Evolutionary conservation across 352 stramenopile genomes (phyloP), one percentile per base, ranked within the genome.

Genomic region (Globisporangium cystogenes): DNA sequence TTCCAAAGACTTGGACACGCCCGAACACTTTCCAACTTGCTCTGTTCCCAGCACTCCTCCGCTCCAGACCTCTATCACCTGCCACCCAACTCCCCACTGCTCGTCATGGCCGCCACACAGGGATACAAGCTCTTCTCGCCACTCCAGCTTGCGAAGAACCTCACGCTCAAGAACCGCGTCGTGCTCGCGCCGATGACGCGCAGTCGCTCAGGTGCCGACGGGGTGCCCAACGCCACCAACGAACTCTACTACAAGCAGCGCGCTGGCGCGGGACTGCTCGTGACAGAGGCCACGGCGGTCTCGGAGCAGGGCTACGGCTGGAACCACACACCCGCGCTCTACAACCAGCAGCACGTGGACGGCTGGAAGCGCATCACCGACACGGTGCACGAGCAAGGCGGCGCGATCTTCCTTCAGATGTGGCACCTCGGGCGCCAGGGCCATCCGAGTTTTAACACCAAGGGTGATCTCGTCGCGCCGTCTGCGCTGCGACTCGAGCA

Each of bases 341-440:
- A 62, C 40, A 69, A 31, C 23, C 31, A 65, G 21, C 67, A 69
- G 21, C 74, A 86, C 48, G 42, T 66, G 44, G 40, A 65, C 10
- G 60, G 23, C 7, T 84, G 73, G 73, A 82, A 84, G 42, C 27
- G 51, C 37, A 49, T 84, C 14, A 68, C 46, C 0, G 71, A 89
- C 35, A 46, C 59, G 3, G 81, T 94, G 16, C 84, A 95, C 53
- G 61, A 53, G 12, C 82, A 86, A 37, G 68, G 62, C 35, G 72
- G 69, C 36, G 60, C 64, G 18, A 91, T 93, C 44, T 85, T 73
- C 54, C 26, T 70, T 29, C 83, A 95, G 62, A 56, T 95, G 14
- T 93, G 81, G 81, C 83, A 95, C 57, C 67, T 70, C 15, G 85
- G 83, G 16, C 66, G 82, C 26, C 50, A 66, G 37, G 53, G 68